Percentiles rank a stretch among this genome's conserved stretches.
These are phyloP conservation scores for Fusarium sp. DNA, from an alignment of 2,329 filamentous ascomycete species.

Conservation along the genomic window DNA sequence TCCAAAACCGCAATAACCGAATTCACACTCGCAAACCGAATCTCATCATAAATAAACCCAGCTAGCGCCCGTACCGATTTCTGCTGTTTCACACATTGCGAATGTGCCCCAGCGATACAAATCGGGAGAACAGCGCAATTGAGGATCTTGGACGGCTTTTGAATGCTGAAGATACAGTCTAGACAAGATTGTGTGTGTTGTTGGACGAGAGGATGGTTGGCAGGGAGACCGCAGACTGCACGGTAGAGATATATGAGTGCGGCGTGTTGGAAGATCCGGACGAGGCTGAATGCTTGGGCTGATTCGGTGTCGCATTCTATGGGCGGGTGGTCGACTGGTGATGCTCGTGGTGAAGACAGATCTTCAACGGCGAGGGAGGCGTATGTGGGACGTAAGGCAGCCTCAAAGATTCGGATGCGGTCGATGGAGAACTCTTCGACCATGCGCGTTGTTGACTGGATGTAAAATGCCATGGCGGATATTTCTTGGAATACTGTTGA, in stretches of 20 bases:
- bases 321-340: neutral
- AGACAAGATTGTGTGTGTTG: slow-evolving; percentile 52
- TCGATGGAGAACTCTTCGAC: slow-evolving; percentile 44
- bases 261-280: slow-evolving; percentile 54
- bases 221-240: slow-evolving; percentile 54
- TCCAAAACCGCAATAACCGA: slow-evolving; percentile 40
- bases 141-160: slow-evolving; percentile 51
- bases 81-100: slow-evolving; percentile 46
- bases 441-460: slow-evolving; percentile 33
- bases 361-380: slow-evolving; percentile 44
- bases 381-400: slow-evolving; percentile 43
- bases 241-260: slow-evolving; percentile 57
- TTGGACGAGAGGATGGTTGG: slow-evolving; percentile 54
- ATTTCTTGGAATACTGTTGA: slow-evolving; percentile 51
- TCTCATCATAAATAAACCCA: slow-evolving; percentile 46
- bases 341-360: neutral
- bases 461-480: slow-evolving; percentile 46
- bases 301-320: slow-evolving; percentile 44
- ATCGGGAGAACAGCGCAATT: slow-evolving; percentile 55
- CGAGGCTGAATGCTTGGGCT: slow-evolving; percentile 51
- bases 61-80: slow-evolving; percentile 32
- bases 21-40: slow-evolving; percentile 54
- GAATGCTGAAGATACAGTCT: slow-evolving; percentile 51
- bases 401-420: slow-evolving; percentile 46
- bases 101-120: slow-evolving; percentile 52